Percentiles rank a stretch among this genome's conserved stretches.
Conservation (phyloP, 176 grass and related monocot genomes). For the Hordeum marinum region DNA sequence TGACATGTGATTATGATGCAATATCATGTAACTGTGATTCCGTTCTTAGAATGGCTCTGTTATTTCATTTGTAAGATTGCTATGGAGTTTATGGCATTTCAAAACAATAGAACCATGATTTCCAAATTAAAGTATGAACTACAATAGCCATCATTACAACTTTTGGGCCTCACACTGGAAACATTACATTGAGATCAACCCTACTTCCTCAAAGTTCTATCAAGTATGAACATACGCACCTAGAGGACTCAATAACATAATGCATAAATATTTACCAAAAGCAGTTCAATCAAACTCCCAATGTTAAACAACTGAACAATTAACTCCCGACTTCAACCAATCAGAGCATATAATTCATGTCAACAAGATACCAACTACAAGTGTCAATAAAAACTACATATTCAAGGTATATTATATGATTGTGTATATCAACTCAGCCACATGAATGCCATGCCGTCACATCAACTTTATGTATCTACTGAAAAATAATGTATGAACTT, state of each 20-base stretch:
- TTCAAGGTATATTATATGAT: background rate
- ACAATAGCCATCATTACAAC: background rate
- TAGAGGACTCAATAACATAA: background rate
- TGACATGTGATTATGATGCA: background rate
- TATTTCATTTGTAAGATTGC: background rate
- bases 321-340: background rate
- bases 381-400: background rate
- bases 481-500: background rate
- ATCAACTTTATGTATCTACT: background rate
- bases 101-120: background rate
- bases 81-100: background rate
- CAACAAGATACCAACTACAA: background rate
- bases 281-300: background rate
- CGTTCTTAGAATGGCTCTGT: background rate
- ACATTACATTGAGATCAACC: background rate
- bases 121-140: background rate
- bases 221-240: background rate
- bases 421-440: background rate
- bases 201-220: background rate
- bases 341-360: constrained; percentile 3
- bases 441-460: background rate
- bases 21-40: background rate
- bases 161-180: background rate
- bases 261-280: constrained; percentile 16
- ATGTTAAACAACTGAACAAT: background rate